Evolutionary conservation across 257 asterid genomes (phyloP), one percentile per base, ranked within the genome.

Genomic region (Coffea canephora): DNA sequence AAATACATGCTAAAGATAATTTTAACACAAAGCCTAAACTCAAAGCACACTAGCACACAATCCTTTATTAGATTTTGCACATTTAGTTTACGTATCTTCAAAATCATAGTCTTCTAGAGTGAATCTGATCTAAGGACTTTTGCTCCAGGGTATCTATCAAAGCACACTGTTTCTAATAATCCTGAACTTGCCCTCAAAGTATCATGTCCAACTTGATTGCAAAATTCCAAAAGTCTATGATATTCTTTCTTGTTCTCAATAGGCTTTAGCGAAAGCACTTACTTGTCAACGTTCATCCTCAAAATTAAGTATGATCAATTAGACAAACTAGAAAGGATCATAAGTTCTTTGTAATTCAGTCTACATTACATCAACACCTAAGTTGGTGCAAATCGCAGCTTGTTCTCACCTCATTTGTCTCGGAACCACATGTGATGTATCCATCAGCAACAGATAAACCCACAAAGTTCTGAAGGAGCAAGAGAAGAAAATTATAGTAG

Each of bases 401-500:
- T 19, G 45, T 21, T 71, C 85, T 83, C 74, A 87, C 99, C 97
- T 93, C 98, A 77, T 95, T 95, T 68, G 98, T 91, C 89, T 95
- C 99, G 3, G 97, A 93, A 70, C 99, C 99, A 68, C 99, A 95
- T 5, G 97, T 80, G 72, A 95, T 93, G 85, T 93, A 95, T 81
- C 98, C 98, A 87, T 92, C 94, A 83, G 87, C 85, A 84, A 90
- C 94, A 62, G 99, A 92, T 69, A 93, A 90, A 71, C 99, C 99
- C 83, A 95, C 97, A 88, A 95, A 95, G 83, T 95, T 95, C 99
- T 93, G 97, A 87, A 79, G 75, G 81, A 87, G 79, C 43, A 76
- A 73, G 78, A 83, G 79, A 49, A 72, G 54, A 83, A 69, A 73
- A 81, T 89, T 82, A 79, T 34, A 69, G 74, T 61, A 70, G 73